phyloP scores from a whole-genome alignment of 1,284 basidiomycete species.

The Amylostereum areolatum region DNA sequence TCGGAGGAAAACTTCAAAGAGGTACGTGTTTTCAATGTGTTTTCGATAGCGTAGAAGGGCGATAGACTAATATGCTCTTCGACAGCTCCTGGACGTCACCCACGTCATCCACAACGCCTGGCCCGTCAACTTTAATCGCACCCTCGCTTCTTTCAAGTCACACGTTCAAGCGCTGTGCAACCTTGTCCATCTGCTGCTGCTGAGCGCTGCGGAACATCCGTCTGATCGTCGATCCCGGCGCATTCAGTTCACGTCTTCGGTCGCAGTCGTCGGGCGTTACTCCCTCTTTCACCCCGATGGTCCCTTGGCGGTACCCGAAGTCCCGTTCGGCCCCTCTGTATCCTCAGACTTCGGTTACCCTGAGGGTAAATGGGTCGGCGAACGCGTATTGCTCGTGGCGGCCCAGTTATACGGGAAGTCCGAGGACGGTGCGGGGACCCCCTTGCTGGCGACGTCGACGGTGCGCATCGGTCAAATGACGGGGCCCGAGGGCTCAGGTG shows the following conservation, averaged over 20 bases:
- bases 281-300: constrained; percentile 9
- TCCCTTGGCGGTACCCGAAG: constrained; percentile 16
- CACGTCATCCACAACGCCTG: constrained; percentile 35
- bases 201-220: constrained; percentile 17
- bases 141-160: constrained; percentile 29
- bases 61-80: no score
- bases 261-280: constrained; percentile 28
- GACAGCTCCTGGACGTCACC: constrained; percentile 21
- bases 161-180: constrained; percentile 25
- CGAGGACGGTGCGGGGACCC: constrained; percentile 7
- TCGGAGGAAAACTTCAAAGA: constrained; percentile 17
- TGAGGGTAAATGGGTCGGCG: constrained; percentile 67
- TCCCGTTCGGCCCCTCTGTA: constrained; percentile 17
- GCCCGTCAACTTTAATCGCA: constrained; percentile 32
- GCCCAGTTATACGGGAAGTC: constrained; percentile 16
- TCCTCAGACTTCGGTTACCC: constrained; percentile 47
- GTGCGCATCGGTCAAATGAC: constrained; percentile 32
- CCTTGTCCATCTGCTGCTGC: constrained; percentile 23
- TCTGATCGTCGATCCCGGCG: constrained; percentile 10
- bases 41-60: not conserved
- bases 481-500: constrained; percentile 27
- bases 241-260: constrained; percentile 30
- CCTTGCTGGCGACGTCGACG: constrained; percentile 4
- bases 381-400: constrained; percentile 22
- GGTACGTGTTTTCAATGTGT: constrained; percentile 12